Evolutionary conservation across 495 filamentous ascomycete species (phyloP), one percentile per base, ranked within the genome.

Genomic region (Tuber calosporum): DNA sequence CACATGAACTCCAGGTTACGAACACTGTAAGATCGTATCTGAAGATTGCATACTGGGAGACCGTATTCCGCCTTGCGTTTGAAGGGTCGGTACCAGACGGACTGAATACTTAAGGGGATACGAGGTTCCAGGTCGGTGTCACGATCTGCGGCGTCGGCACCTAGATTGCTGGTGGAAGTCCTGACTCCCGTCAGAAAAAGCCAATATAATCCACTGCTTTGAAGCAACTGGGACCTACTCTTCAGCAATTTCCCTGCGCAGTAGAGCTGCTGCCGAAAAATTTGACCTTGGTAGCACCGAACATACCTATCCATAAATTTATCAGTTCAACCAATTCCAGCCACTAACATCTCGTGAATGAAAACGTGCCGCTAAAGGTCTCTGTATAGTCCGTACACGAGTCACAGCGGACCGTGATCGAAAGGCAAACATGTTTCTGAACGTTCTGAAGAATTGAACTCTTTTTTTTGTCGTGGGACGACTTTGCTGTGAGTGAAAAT

Each of bases 1-100:
- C 90, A 87, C 82, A 97, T 96, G 85, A 97, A 93, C 80, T 96
- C 92, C 69, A 99, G 88, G 77, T 97, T 96, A 69, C 92, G 92
- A 38, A 93, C 88, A 77, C 86, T 92, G 86, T 93, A 99, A 34
- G 95, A 96, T 75, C 95, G 91, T 69, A 99, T 84, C 82, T 98
- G 95, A 70, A 99, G 89, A 80, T 97, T 89, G 84, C 93, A 97
- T 66, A 90, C 87, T 30, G 93, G 93, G 34, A 96, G 85, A 43
- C 92, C 92, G 78, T 92, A 88, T 76, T 89, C 80, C 53, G 91
- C 85, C 77, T 86, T 77, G 74, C 92, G 91, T 73, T 92, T 91
- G 41, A 98, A 88, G 8, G 95, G 95, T 72, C 90, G 87, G 67
- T 97, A 86, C 82, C 96, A 96, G 43, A 96, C 82, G 19, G 93